Base-by-base conservation (phyloP, 768 basidiomycete genomes). In the Suillus discolor region DNA sequence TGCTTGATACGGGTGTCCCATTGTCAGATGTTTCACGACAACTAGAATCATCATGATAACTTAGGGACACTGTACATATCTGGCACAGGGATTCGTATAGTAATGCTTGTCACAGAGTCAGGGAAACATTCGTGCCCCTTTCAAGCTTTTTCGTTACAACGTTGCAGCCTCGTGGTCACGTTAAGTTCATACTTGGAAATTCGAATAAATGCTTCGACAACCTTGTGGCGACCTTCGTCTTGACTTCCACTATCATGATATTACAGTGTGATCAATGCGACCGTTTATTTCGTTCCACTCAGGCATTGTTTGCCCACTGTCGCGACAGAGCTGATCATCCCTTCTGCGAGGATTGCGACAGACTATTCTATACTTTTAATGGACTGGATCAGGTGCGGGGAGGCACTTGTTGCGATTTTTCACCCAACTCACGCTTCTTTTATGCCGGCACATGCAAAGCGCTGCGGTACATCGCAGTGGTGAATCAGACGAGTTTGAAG, bases 221-320 rank as follows among this genome's bases (percentile, higher is more conserved):
- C 2, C 41, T 28, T 25, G 25, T 42, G 16, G 11, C 38, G 8
- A 36, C n/a, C 57, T 61, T 61, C 25, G 2, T 62, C 38, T 13
- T 39, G 38, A 42, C 62, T 18, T 18, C 57, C 38, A 60, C 62
- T 15, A 42, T 41, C 62, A 61, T 63, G 53, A 5, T 8, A n/a
- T n/a, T n/a, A 12, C 16, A 63, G 62, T 63, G 34, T 39, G 42
- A 18, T 31, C 54, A 59, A 42, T 63, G 49, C 8, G n/a, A 51
- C 25, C 39, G 38, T 38, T 59, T 18, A 62, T 63, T 41, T 25
- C 25, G n/a, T 45, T 60, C 62, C 34, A 11, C 62, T 13, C 34
- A 41, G 18, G 73, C 74, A 5, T 62, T 69, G 15, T 66, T 66
- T 45, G 68, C 71, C 34, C 74, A 75, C 61, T 70, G 66, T 57